A percentile compares a stretch with the other conserved stretches of the same genome.
Conservation (phyloP, 192 early-diverging fungal genomes). For the Gigaspora rosea region DNA sequence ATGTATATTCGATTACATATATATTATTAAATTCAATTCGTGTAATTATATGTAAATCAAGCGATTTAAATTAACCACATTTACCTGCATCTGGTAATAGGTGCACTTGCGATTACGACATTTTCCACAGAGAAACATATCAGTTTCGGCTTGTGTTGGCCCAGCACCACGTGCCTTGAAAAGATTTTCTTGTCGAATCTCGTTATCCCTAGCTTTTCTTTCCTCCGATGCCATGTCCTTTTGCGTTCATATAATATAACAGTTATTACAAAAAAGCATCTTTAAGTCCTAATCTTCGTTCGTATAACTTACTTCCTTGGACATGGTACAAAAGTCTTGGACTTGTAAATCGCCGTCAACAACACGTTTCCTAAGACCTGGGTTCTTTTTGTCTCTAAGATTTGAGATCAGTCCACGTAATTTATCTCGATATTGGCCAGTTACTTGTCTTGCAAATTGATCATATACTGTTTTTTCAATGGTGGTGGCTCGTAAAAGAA, state of each 20-base stretch:
- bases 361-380: conserved; percentile 67
- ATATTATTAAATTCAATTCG: neutral
- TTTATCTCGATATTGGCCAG: conserved; percentile 68
- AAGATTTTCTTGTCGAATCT: conserved; percentile 71
- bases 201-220: conserved; percentile 66
- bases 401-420: conserved; percentile 80
- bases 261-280: neutral
- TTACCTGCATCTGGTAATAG: conserved; percentile 89
- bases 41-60: too few species aligned
- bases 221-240: conserved; percentile 94
- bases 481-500: conserved; percentile 52
- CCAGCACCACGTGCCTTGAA: conserved; percentile 78
- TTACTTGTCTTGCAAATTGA: conserved; percentile 48
- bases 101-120: conserved; percentile 84
- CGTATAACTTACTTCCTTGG: conserved; percentile 48
- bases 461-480: conserved; percentile 68
- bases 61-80: neutral
- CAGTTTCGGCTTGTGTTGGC: conserved; percentile 78
- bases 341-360: conserved; percentile 67
- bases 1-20: neutral
- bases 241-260: neutral
- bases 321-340: conserved; percentile 75
- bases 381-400: conserved; percentile 77
- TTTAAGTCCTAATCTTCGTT: neutral
- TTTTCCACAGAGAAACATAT: conserved; percentile 92